Evolutionary conservation across 176 grass and related monocot species (phyloP).

Genomic region (Elymus sibiricus): DNA sequence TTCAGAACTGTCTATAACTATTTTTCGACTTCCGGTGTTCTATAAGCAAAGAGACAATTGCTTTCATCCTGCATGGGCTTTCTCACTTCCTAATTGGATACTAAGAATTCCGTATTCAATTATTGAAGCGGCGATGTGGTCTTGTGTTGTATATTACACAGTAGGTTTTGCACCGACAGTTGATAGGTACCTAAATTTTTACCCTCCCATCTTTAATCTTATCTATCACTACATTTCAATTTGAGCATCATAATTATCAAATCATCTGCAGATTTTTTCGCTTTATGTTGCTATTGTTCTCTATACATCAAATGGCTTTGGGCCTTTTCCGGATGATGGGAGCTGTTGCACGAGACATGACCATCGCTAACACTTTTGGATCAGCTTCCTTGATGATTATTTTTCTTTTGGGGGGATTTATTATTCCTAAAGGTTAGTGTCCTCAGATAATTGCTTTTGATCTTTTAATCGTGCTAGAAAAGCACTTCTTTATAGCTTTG

Average conservation of each 20-base stretch:
- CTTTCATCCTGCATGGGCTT: conserved; percentile 79
- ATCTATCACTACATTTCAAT: not conserved
- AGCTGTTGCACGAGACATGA: conserved; percentile 58
- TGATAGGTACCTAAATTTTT: conserved; percentile 35
- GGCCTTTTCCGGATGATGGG: conserved; percentile 78
- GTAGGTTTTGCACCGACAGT: conserved; percentile 65
- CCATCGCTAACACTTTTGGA: conserved; percentile 69
- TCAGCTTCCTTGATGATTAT: conserved; percentile 47
- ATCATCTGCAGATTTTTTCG: conserved; percentile 50
- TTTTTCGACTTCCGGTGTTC: conserved; percentile 64
- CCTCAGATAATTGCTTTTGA: not conserved
- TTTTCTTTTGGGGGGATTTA: conserved; percentile 72
- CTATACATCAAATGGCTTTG: conserved; percentile 80
- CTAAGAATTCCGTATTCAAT: conserved; percentile 68
- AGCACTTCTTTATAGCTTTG: not conserved
- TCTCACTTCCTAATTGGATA: conserved; percentile 68
- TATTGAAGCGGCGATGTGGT: conserved; percentile 69
- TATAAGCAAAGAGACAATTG: conserved; percentile 82
- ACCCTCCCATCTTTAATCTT: not conserved
- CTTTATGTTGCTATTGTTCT: conserved; percentile 65
- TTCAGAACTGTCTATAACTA: conserved; percentile 66
- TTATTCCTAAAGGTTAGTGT: conserved; percentile 62
- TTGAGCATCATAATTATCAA: not conserved
- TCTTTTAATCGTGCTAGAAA: not conserved
- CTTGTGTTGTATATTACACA: conserved; percentile 69